A percentile compares a stretch with the other conserved stretches of the same genome.
These are phyloP conservation scores for Oxyria digyna DNA, from an alignment of 148 eudicot species.

Conservation along the genomic window DNA sequence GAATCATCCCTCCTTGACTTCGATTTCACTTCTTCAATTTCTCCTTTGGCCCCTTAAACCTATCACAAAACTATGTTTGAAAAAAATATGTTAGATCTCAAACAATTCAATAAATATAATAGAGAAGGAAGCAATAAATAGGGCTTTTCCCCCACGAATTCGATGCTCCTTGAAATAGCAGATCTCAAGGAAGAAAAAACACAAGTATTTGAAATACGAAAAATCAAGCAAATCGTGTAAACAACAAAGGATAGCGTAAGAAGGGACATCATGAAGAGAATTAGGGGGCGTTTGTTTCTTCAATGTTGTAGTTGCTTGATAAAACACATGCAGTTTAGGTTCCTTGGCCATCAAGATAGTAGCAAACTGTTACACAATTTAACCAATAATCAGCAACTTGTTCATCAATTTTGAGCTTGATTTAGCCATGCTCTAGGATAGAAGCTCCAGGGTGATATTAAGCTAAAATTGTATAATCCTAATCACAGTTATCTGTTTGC, in stretches of 20 bases:
- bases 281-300: too few species aligned
- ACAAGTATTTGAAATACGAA: not conserved
- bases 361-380: too few species aligned
- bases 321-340: too few species aligned
- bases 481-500: too few species aligned
- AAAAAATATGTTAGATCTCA: not conserved
- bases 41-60: conserved; percentile 12
- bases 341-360: too few species aligned
- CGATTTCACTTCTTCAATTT: conserved; percentile 22
- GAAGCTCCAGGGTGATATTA: too few species aligned
- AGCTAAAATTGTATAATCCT: too few species aligned
- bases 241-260: not conserved
- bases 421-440: too few species aligned
- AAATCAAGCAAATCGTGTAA: not conserved
- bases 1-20: conserved; percentile 30
- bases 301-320: too few species aligned
- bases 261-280: not conserved
- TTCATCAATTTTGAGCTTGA: too few species aligned
- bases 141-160: not conserved
- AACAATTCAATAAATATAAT: not conserved
- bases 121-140: not conserved
- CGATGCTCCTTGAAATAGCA: not conserved
- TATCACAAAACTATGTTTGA: not conserved
- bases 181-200: not conserved
- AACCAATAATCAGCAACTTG: too few species aligned